Conservation (phyloP, 352 stramenopile species). For the Phytophthora melonis region DNA sequence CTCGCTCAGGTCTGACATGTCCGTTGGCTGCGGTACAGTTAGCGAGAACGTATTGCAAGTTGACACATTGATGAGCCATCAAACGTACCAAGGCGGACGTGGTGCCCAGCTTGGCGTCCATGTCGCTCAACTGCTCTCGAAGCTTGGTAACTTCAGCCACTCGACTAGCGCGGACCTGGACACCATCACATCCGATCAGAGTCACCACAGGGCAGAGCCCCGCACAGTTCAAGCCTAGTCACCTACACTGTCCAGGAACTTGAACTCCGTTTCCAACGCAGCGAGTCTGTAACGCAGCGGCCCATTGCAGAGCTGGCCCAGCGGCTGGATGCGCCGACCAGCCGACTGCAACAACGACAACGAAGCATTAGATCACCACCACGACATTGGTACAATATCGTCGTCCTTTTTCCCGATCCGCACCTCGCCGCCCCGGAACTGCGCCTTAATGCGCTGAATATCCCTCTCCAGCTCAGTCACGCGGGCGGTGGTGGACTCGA, state of each 20-base stretch:
- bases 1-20: slow-evolving; percentile 27
- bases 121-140: slow-evolving; percentile 19
- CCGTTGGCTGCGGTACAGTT: slow-evolving; percentile 22
- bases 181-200: neutral
- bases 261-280: slow-evolving; percentile 49
- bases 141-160: slow-evolving; percentile 35
- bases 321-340: slow-evolving; percentile 22
- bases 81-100: slow-evolving; percentile 28
- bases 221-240: neutral
- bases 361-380: neutral
- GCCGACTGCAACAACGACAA: slow-evolving; percentile 15
- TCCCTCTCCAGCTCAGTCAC: slow-evolving; percentile 41
- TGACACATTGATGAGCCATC: neutral
- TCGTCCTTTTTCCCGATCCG: slow-evolving; percentile 3
- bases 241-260: slow-evolving; percentile 50
- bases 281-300: slow-evolving; percentile 45
- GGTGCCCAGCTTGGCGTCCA: slow-evolving; percentile 43
- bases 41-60: neutral
- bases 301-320: slow-evolving; percentile 21
- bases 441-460: slow-evolving; percentile 42
- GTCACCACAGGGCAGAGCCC: neutral
- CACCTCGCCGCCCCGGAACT: slow-evolving; percentile 46
- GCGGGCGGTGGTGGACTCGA: slow-evolving; percentile 7
- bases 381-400: neutral
- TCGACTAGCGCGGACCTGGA: slow-evolving; percentile 35